Base-by-base conservation (phyloP, 495 filamentous ascomycete genomes). In the Penicillium crystallinum region DNA sequence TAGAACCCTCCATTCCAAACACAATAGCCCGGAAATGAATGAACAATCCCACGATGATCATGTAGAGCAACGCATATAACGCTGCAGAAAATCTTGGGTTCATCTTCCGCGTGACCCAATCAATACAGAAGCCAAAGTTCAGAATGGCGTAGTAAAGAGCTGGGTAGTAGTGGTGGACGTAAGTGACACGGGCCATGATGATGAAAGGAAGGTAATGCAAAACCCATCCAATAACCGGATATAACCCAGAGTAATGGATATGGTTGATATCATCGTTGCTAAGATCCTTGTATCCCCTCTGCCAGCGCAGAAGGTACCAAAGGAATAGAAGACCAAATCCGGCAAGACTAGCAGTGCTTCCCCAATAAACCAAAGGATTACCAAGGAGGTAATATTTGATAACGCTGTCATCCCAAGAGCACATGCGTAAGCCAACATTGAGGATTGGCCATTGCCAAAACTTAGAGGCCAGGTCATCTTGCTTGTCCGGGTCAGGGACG, bases 381-480 rank as follows among this genome's bases (percentile, higher is more conserved):
- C 93, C 93, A 51, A 98, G 88, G 43, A 98, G 83, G 77, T 96
- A 97, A 74, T 98, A 98, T 69, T 98, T 98, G 69, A 96, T 81
- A 47, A 89, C 90, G 59, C 83, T 82, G 61, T 97, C 91, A 59
- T 97, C 93, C 93, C 93, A 98, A 60, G 91, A 87, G 72, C 93
- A 98, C 93, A 98, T 98, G 50, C 93, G 86, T 48, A 98, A 77
- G 49, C 93, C 93, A 51, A 98, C 93, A 65, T 97, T 77, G 25
- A 98, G 79, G 56, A 98, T 83, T 22, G 93, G 93, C 93, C 93
- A 98, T 70, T 98, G 92, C 93, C 93, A 98, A 75, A 91, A 96
- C 51, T 91, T 81, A 17, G 93, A 97, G 37, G 93, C 95, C 25
- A 98, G 79, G 65, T 98, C 93, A 65, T 98, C 93, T 71, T 97